These are phyloP conservation scores for Candida ovalis DNA, from an alignment of 805 yeast species.

Conservation along the genomic window DNA sequence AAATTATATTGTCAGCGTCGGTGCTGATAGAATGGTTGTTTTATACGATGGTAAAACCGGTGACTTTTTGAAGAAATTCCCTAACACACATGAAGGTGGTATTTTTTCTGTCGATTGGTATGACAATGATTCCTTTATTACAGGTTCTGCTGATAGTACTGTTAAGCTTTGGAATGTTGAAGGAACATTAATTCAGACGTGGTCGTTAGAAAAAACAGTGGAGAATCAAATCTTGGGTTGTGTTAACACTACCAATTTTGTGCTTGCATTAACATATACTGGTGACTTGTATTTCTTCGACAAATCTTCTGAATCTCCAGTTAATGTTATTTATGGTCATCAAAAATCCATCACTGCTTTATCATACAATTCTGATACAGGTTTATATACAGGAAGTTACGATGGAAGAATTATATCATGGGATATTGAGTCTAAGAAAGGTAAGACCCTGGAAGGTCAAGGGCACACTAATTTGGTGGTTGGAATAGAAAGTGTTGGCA, in stretches of 20 bases:
- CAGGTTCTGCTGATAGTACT: constrained; percentile 80
- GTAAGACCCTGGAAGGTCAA: constrained; percentile 34
- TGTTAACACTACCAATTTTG: constrained; percentile 51
- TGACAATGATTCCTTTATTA: constrained; percentile 58
- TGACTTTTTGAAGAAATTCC: constrained; percentile 55
- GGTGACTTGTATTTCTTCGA: constrained; percentile 69
- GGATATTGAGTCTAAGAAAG: constrained; percentile 39
- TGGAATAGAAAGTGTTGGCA: constrained; percentile 36
- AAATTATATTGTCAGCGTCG: constrained; percentile 67
- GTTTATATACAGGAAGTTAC: constrained; percentile 60
- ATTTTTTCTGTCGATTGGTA: constrained; percentile 76
- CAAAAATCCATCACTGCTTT: constrained; percentile 76
- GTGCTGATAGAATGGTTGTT: constrained; percentile 75
- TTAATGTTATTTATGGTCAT: constrained; percentile 61
- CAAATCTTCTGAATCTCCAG: constrained; percentile 36
- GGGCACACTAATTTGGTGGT: constrained; percentile 67
- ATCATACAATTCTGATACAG: constrained; percentile 24
- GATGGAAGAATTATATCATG: constrained; percentile 75
- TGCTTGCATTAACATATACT: constrained; percentile 63
- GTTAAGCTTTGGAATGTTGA: constrained; percentile 62
- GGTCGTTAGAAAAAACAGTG: constrained; percentile 46
- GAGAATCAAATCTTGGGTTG: constrained; percentile 80
- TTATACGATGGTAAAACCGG: constrained; percentile 88
- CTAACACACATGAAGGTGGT: constrained; percentile 65
- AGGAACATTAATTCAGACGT: constrained; percentile 43